Evolutionary conservation across 768 basidiomycete species (phyloP), one percentile per base, ranked within the genome.

Genomic region (Omphalotus guepiniiformis): DNA sequence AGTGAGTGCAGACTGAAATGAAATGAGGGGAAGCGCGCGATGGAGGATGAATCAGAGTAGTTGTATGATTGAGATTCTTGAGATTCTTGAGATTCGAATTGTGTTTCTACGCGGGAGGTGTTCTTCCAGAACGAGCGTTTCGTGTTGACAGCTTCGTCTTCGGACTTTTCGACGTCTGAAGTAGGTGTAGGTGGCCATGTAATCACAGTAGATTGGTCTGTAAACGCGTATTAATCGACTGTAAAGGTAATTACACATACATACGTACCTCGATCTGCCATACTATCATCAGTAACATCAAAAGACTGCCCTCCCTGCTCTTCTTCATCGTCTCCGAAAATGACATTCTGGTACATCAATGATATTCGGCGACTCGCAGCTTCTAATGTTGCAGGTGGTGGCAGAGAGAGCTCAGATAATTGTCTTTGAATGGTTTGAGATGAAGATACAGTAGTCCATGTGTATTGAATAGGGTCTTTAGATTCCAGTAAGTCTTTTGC

Each of bases 341-440:
- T 84, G 23, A 82, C 71, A 46, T 86, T 85, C 56, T 81, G 70
- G 55, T 90, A 90, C 19, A 88, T 62, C 42, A 76, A 48, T 1
- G 88, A 89, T 36, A 91, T 81, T 30, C 83, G 71, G n/a, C 71
- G 70, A 58, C 76, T 85, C 6, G 83, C 85, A 3, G 76, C 82
- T 53, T 84, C 82, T 34, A 87, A 59, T 0, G 80, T 82, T 16
- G 75, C 74, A 9, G 72, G 67, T 4, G 75, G 78, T 28, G 18
- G 46, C 51, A 47, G 43, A 3, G 25, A 26, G 19, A 26, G 7
- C 25, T 23, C 16, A 15, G 30, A 35, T 3, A 18, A 9, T 5
- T 16, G 42, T 3, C 27, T n/a, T 19, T 8, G 9, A 11, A 7
- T 9, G 18, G n/a, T 16, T 23, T 18, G 16, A 25, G 44, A 26